Evolutionary conservation across 768 basidiomycete species (phyloP), one percentile per base, ranked within the genome.

Genomic region (Mycena albidolilacea): DNA sequence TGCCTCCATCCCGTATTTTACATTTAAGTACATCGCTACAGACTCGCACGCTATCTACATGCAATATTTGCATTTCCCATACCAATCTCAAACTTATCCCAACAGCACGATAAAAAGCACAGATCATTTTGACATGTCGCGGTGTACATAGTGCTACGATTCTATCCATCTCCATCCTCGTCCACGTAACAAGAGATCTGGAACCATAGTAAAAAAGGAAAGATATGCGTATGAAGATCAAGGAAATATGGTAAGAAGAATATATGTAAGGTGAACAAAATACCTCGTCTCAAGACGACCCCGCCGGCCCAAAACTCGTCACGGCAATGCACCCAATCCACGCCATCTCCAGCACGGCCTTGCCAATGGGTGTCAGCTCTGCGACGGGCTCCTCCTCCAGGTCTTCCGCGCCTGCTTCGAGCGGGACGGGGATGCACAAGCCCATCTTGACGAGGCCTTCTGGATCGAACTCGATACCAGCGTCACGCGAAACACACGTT

Each of bases 361-460:
- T 84, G 46, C 89, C 89, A 60, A 90, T 83, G 8, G 88, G 87
- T 7, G 88, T 90, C 64, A 87, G 77, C 64, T 84, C 85, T 43
- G 86, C 79, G 46, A 87, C 84, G 11, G 82, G 80, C 61, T 89
- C 87, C 55, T 82, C 84, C 10, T 84, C 83, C 65, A 83, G 86
- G 59, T 87, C 87, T 10, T 84, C 80, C 43, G 83, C 83, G 39
- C 67, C 64, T 1, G 74, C 68, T 19, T 65, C 59, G 0, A 71
- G 73, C 44, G 78, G 80, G 2, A 83, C 78, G 35, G 80, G 80
- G 6, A 82, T 82, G 76, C 92, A 91, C 73, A 97, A 82, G 0
- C 94, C 95, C 68, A 97, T 86, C 79, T 91, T 89, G 75, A 90
- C 87, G 66, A 97, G 85, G 0, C 94, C 95, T 61, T 97, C 92